Evolutionary conservation across 2,329 filamentous ascomycete genomes (phyloP).

Genomic region (Arachnomyces sp.): DNA sequence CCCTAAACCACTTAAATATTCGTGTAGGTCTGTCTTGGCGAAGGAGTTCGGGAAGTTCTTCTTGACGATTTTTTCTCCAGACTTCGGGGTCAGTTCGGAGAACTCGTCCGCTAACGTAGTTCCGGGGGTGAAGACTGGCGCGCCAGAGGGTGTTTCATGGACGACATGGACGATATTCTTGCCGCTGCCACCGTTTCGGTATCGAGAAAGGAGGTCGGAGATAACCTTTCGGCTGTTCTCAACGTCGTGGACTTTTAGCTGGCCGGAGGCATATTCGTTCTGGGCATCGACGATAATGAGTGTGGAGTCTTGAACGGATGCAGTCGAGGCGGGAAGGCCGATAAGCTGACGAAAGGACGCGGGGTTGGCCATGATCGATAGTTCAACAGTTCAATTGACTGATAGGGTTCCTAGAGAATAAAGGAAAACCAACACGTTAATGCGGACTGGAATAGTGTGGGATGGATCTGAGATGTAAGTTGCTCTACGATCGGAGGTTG

Average conservation of each 20-base stretch:
- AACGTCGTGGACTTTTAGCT: constrained; percentile 49
- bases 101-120: constrained; percentile 55
- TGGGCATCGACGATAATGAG: constrained; percentile 64
- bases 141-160: constrained; percentile 51
- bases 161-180: constrained; percentile 53
- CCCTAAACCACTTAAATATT: constrained; percentile 43
- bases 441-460: no score
- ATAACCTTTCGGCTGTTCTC: constrained; percentile 48
- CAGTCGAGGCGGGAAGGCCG: constrained; percentile 48
- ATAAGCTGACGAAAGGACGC: constrained; percentile 43
- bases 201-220: constrained; percentile 48
- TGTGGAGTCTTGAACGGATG: constrained; percentile 49
- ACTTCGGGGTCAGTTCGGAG: constrained; percentile 46
- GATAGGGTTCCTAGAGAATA: no score
- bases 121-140: constrained; percentile 57
- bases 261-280: constrained; percentile 54
- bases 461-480: no score
- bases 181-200: constrained; percentile 42
- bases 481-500: no score
- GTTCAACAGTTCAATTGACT: no score
- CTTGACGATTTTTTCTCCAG: constrained; percentile 48
- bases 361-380: no score
- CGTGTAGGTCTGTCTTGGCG: constrained; percentile 51
- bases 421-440: no score
- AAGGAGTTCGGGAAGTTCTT: constrained; percentile 56